Percentiles rank a stretch among this genome's conserved stretches.
Conservation (phyloP, 768 basidiomycete genomes). For the Candolleomyces aberdarensis region DNA sequence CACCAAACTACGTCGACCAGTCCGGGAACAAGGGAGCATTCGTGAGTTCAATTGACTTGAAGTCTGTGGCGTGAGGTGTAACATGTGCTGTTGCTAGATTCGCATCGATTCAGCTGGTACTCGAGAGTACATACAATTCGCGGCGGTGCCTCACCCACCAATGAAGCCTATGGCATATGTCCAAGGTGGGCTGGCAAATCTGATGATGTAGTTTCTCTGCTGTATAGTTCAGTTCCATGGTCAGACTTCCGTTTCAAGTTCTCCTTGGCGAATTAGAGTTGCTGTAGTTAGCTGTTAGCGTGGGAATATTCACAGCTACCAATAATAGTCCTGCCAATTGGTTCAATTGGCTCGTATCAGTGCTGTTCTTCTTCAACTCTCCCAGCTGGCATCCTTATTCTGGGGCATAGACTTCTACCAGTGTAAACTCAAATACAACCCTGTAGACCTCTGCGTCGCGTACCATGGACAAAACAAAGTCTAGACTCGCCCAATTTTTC, state of each 20-base stretch:
- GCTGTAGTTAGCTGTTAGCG: too few species aligned
- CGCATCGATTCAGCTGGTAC: constrained; percentile 78
- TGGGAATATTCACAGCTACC: too few species aligned
- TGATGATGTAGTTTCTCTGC: constrained; percentile 56
- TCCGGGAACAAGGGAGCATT: constrained; percentile 90
- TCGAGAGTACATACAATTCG: constrained; percentile 76
- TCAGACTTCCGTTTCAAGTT: too few species aligned
- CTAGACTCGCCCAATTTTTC: constrained; percentile 77
- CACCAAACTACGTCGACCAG: constrained; percentile 94
- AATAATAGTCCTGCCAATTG: too few species aligned
- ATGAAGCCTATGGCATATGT: constrained; percentile 93
- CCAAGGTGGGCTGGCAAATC: constrained; percentile 56
- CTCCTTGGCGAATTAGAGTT: too few species aligned
- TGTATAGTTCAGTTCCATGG: too few species aligned
- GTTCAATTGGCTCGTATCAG: too few species aligned
- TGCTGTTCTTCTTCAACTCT: too few species aligned
- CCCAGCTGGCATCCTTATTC: too few species aligned
- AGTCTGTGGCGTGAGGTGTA: too few species aligned
- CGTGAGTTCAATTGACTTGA: constrained; percentile 42
- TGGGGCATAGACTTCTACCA: too few species aligned
- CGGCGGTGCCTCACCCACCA: constrained; percentile 83
- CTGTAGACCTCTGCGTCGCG: neutral
- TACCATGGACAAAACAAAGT: constrained; percentile 64
- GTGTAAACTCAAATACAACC: neutral
- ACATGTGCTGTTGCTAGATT: constrained; percentile 44